These are phyloP conservation scores for Colletotrichum noveboracense DNA, from an alignment of 2,329 filamentous ascomycete species.

Conservation along the genomic window DNA sequence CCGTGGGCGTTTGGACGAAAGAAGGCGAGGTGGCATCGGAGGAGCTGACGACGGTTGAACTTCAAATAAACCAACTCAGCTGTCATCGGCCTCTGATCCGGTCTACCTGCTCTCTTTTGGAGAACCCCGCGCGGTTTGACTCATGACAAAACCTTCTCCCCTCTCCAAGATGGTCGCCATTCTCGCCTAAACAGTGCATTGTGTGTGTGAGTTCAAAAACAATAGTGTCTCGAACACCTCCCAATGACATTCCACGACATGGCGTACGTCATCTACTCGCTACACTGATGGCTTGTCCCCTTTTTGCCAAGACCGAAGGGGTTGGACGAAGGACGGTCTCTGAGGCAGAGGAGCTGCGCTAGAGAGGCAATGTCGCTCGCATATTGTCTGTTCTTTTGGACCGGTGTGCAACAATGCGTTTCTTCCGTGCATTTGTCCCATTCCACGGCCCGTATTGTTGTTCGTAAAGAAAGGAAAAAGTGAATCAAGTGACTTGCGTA, in stretches of 20 bases:
- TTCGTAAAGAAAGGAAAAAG: background rate
- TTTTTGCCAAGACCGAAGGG: constrained; percentile 12
- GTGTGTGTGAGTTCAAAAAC: background rate
- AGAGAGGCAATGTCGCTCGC: background rate
- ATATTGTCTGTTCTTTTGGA: background rate
- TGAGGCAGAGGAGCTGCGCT: background rate
- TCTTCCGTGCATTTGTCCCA: background rate
- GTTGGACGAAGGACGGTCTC: background rate
- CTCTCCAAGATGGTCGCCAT: background rate
- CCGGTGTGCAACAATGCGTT: background rate
- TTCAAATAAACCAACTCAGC: background rate
- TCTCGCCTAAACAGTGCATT: background rate
- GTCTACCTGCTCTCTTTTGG: background rate
- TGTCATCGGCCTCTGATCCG: background rate
- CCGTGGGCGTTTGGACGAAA: background rate
- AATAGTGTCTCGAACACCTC: background rate
- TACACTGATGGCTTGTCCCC: background rate
- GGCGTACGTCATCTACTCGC: constrained; percentile 2
- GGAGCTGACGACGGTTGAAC: background rate
- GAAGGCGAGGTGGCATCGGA: background rate
- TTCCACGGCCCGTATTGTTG: background rate
- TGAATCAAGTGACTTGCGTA: background rate
- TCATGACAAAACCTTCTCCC: background rate
- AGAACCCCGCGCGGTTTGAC: background rate
- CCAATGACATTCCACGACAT: background rate